Evolutionary conservation across 192 early-diverging fungal genomes (phyloP).

Genomic region (Backusella macrospora): DNA sequence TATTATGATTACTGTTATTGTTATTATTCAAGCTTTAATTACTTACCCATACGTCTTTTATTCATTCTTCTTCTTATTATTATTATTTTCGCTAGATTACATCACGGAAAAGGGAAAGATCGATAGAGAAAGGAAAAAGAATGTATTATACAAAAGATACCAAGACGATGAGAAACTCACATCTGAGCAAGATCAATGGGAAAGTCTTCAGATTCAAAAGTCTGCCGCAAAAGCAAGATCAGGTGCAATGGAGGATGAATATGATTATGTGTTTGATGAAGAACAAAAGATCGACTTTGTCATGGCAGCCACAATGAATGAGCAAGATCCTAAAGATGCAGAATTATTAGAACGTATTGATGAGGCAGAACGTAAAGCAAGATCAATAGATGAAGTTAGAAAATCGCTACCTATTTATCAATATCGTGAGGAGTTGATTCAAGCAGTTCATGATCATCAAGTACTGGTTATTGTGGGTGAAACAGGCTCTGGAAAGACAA

Average conservation of each 20-base stretch:
- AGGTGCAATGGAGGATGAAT: constrained; percentile 65
- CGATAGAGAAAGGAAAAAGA: constrained; percentile 91
- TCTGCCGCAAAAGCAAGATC: constrained; percentile 56
- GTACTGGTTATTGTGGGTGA: constrained; percentile 96
- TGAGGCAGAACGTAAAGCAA: constrained; percentile 68
- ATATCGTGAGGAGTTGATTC: constrained; percentile 81
- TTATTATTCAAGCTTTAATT: not conserved
- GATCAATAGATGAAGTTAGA: constrained; percentile 70
- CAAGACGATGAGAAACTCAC: constrained; percentile 79
- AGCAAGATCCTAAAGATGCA: constrained; percentile 54
- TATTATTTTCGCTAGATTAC: constrained; percentile 62
- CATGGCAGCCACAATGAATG: constrained; percentile 66
- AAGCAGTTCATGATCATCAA: constrained; percentile 83
- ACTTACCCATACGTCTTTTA: constrained; percentile 35
- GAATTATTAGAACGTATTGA: constrained; percentile 58
- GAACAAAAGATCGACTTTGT: constrained; percentile 88
- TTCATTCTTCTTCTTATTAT: constrained; percentile 1
- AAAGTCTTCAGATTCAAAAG: constrained; percentile 78
- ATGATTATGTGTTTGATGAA: constrained; percentile 95
- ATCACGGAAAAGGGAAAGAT: constrained; percentile 98
- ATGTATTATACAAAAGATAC: constrained; percentile 87
- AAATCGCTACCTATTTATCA: constrained; percentile 92
- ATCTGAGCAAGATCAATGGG: constrained; percentile 94
- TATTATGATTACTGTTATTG: constrained; percentile 10
- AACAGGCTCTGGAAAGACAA: constrained; percentile 98